Evolutionary conservation across 805 yeast genomes (phyloP).

Genomic region (Yarrowia alimentaria): DNA sequence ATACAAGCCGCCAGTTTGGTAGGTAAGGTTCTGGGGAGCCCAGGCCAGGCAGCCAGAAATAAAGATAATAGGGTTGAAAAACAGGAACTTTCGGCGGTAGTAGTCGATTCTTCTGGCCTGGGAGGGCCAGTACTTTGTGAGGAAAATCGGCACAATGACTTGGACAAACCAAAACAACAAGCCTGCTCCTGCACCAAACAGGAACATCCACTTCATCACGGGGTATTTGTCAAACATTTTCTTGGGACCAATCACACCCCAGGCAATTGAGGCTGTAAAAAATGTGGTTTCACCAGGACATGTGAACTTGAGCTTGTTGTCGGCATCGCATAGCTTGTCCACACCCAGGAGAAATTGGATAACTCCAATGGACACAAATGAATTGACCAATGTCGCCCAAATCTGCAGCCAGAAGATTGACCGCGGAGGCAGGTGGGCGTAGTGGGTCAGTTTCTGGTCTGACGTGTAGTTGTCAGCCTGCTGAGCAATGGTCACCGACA

Average conservation of each 20-base stretch:
- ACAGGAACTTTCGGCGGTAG: slow-evolving; percentile 29
- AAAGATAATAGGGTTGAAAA: slow-evolving; percentile 47
- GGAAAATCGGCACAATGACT: slow-evolving; percentile 3
- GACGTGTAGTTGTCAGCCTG: slow-evolving; percentile 58
- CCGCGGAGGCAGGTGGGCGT: slow-evolving; percentile 57
- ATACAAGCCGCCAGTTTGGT: slow-evolving; percentile 44
- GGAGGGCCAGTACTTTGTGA: background rate
- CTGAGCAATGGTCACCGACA: slow-evolving; percentile 46
- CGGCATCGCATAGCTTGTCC: slow-evolving; percentile 33
- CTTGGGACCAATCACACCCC: slow-evolving; percentile 50
- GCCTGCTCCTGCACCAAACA: slow-evolving; percentile 42
- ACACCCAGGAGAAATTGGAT: slow-evolving; percentile 37
- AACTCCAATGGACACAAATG: slow-evolving; percentile 37
- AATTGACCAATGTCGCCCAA: slow-evolving; percentile 45
- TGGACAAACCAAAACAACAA: slow-evolving; percentile 33
- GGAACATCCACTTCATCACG: slow-evolving; percentile 48
- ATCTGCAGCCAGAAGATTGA: slow-evolving; percentile 51
- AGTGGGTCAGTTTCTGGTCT: slow-evolving; percentile 61
- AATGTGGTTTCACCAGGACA: slow-evolving; percentile 44
- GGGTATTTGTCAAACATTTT: slow-evolving; percentile 45
- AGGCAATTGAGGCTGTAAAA: slow-evolving; percentile 48
- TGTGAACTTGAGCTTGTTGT: slow-evolving; percentile 38
- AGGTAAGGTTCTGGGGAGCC: slow-evolving; percentile 47
- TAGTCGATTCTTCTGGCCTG: background rate
- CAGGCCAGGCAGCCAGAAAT: slow-evolving; percentile 47